phyloP scores from a whole-genome alignment of 2,329 filamentous ascomycete genomes.

The Xylariaceae sp. region DNA sequence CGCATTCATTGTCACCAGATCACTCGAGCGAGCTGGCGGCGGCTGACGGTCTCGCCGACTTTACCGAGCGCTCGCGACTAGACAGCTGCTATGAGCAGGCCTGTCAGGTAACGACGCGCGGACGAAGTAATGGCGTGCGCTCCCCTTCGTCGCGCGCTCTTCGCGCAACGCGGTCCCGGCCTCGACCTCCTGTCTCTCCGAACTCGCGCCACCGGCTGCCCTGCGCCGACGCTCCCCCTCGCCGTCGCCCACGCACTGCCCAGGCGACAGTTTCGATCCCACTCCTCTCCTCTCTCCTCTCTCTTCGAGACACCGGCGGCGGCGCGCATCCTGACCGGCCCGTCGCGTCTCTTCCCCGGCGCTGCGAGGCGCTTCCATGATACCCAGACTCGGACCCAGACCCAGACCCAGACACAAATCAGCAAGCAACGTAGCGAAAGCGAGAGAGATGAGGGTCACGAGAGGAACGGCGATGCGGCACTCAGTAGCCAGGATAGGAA shows the following conservation, averaged over 20 bases:
- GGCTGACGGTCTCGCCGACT: too few species aligned
- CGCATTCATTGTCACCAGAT: too few species aligned
- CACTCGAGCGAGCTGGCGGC: too few species aligned
- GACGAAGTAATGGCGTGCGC: constrained; percentile 13
- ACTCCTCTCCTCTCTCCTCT: constrained; percentile 5
- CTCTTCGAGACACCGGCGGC: constrained; percentile 3
- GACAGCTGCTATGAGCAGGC: too few species aligned
- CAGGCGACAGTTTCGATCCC: constrained; percentile 2
- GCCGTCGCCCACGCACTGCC: constrained; percentile 4
- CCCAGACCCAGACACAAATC: constrained; percentile 4
- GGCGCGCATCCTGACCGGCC: constrained; percentile 3
- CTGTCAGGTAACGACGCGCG: too few species aligned
- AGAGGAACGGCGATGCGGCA: not conserved
- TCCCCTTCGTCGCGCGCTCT: constrained; percentile 10
- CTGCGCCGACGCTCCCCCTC: constrained; percentile 5
- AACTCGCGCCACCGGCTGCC: constrained; percentile 5
- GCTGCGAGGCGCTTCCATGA: constrained; percentile 14
- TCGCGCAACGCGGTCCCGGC: constrained; percentile 34
- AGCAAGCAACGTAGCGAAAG: not conserved
- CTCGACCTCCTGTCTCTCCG: constrained; percentile 17
- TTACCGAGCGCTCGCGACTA: too few species aligned
- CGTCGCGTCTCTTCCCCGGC: constrained; percentile 3
- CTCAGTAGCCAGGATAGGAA: not conserved
- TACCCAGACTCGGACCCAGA: constrained; percentile 4
- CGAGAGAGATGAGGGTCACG: not conserved